phyloP scores from a whole-genome alignment of 768 basidiomycete species.

The Macrolepiota dolichaula region DNA sequence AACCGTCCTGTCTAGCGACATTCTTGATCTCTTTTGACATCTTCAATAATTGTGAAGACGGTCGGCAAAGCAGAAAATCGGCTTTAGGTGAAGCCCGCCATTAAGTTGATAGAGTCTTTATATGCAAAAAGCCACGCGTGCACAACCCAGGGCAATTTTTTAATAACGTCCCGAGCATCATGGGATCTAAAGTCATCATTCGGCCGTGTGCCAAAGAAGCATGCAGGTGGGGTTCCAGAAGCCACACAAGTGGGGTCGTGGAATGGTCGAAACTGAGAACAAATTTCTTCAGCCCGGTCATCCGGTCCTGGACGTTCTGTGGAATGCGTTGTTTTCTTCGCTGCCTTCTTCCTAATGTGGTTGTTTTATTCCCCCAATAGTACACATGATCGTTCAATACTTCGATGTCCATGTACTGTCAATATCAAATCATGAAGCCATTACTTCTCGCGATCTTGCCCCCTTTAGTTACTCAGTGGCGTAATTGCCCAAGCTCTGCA shows the following conservation, averaged over 20 bases:
- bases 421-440: no score
- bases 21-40: neutral
- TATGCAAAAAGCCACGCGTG: neutral
- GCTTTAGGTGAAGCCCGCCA: neutral
- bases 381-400: no score
- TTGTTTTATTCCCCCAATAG: no score
- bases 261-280: neutral
- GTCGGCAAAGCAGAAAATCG: neutral
- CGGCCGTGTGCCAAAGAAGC: constrained; percentile 1
- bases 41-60: neutral
- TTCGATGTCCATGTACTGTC: no score
- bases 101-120: neutral
- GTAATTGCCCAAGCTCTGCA: neutral
- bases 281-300: neutral
- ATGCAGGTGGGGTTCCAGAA: constrained; percentile 1
- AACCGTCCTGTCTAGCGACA: neutral
- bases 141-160: neutral
- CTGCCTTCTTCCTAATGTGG: no score
- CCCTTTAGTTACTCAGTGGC: neutral
- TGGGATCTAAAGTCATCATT: neutral
- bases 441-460: neutral
- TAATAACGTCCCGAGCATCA: constrained; percentile 1
- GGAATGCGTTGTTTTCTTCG: neutral
- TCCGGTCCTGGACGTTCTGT: neutral
- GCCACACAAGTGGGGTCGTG: neutral